A percentile compares a stretch with the other conserved stretches of the same genome.
Conservation (phyloP, 140 eudicot species). For the Stevia rebaudiana region DNA sequence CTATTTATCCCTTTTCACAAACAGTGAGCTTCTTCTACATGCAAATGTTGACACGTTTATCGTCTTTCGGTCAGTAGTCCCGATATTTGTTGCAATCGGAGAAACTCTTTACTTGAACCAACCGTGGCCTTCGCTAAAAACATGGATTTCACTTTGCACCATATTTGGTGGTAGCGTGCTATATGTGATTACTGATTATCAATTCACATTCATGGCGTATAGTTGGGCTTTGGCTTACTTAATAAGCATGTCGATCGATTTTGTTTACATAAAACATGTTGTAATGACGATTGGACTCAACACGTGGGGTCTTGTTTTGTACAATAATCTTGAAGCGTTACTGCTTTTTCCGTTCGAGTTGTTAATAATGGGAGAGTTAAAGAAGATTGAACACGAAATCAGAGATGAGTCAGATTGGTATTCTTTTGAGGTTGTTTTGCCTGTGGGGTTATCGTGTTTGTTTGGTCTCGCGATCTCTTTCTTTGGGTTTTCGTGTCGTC, state of each 20-base stretch:
- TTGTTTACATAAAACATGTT: conserved; percentile 94
- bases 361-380: conserved; percentile 84
- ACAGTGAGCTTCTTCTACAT: conserved; percentile 95
- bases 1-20: conserved; percentile 86
- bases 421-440: conserved; percentile 70
- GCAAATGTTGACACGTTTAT: conserved; percentile 97
- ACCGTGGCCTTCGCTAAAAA: conserved; percentile 87
- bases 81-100: conserved; percentile 91
- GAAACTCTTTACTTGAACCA: conserved; percentile 88
- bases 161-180: conserved; percentile 89
- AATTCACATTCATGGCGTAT: conserved; percentile 81
- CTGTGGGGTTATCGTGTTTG: conserved; percentile 81
- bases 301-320: conserved; percentile 96
- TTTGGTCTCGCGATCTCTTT: conserved; percentile 91
- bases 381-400: conserved; percentile 83
- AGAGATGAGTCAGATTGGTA: conserved; percentile 80
- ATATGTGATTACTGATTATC: conserved; percentile 85
- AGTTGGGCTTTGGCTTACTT: conserved; percentile 92
- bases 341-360: conserved; percentile 82
- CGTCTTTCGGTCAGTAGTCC: conserved; percentile 83
- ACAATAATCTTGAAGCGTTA: conserved; percentile 92
- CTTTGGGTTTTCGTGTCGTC: conserved; percentile 95
- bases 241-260: conserved; percentile 93
- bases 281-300: conserved; percentile 92
- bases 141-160: conserved; percentile 81